These are phyloP conservation scores for Neurospora sp. DNA, from an alignment of 495 filamentous ascomycete species.

Conservation along the genomic window DNA sequence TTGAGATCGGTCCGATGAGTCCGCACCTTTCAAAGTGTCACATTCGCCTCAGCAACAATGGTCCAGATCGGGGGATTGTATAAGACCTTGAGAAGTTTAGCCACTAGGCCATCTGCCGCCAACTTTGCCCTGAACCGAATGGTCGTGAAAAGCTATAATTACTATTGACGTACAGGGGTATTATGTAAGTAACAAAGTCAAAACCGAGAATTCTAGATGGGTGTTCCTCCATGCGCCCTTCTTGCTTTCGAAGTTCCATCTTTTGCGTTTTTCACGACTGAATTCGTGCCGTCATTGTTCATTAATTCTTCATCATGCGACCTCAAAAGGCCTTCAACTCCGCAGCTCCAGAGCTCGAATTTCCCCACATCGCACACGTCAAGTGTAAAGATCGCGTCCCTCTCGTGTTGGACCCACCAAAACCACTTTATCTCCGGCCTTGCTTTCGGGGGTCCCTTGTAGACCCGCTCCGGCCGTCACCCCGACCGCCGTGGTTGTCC, in stretches of 20 bases:
- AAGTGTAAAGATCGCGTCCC: not conserved
- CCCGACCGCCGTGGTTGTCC: not conserved
- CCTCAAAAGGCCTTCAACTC: not conserved
- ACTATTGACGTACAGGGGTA: not conserved
- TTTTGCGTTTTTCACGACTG: not conserved
- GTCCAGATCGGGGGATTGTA: not conserved
- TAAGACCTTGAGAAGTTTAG: not conserved
- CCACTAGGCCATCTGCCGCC: not conserved
- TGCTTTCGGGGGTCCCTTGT: not conserved
- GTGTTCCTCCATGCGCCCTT: not conserved
- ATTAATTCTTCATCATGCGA: not conserved
- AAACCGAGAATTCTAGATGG: not conserved
- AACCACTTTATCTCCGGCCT: not conserved
- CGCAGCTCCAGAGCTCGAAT: not conserved
- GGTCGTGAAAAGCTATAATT: not conserved
- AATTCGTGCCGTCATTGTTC: not conserved
- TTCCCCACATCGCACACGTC: not conserved
- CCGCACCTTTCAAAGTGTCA: not conserved
- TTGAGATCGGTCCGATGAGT: not conserved
- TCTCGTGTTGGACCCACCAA: not conserved
- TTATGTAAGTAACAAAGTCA: not conserved
- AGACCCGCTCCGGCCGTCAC: not conserved
- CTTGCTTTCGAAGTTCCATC: not conserved
- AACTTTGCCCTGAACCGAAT: not conserved
- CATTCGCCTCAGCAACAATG: not conserved